Evolutionary conservation across 2,329 filamentous ascomycete species (phyloP).

Genomic region (Alternaria solani): DNA sequence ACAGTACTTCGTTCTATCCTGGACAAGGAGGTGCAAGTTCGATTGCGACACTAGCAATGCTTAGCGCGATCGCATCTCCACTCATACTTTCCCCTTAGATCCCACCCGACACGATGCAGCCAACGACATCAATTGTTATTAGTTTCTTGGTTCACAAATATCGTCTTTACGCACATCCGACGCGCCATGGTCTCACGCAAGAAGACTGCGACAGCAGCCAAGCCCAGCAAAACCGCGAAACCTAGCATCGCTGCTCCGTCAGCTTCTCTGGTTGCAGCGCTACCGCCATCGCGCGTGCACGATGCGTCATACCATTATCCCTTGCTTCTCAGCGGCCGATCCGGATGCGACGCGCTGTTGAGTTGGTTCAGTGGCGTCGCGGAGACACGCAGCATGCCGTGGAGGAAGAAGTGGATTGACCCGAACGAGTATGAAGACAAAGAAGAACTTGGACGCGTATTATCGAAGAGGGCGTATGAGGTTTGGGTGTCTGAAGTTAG

Average conservation of each 20-base stretch:
- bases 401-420: conserved; percentile 65
- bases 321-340: conserved; percentile 31
- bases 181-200: conserved; percentile 27
- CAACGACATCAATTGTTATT: background rate
- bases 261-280: conserved; percentile 17
- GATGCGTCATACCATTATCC: conserved; percentile 42
- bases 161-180: background rate
- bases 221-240: conserved; percentile 8
- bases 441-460: conserved; percentile 47
- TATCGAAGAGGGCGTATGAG: conserved; percentile 67
- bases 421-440: conserved; percentile 42
- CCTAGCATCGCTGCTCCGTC: conserved; percentile 23
- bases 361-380: conserved; percentile 45
- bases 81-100: background rate
- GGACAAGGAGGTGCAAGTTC: background rate
- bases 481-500: conserved; percentile 73
- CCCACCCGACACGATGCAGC: background rate
- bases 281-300: conserved; percentile 41
- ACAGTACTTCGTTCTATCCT: background rate
- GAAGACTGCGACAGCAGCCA: conserved; percentile 8
- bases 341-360: conserved; percentile 31
- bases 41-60: conserved; percentile 10
- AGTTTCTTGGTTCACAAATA: background rate
- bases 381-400: conserved; percentile 47
- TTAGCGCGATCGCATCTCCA: conserved; percentile 15